Evolutionary conservation across 1,284 basidiomycete genomes (phyloP), one percentile per base, ranked within the genome.

Genomic region (Xerocomus amazonicus): DNA sequence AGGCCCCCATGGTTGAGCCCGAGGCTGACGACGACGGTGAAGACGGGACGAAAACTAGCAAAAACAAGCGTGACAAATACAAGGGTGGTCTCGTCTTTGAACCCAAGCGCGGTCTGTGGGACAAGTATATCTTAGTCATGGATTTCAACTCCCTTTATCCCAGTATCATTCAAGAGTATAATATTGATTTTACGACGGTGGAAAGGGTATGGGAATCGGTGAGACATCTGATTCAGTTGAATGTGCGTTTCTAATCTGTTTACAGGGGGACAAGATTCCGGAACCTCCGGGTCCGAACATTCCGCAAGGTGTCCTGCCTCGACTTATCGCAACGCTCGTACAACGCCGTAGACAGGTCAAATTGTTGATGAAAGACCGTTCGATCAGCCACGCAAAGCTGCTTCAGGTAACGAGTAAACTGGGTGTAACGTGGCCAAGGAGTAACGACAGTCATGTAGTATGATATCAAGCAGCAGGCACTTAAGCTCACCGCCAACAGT

Each of bases 61-160:
- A 88, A 57, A 74, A 79, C 45, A 94, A 90, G 69, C 86, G 86
- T 56, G 95, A 98, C 72, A 99, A 97, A 72, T 99, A 94, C 75
- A 96, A 97, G 70, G 97, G 97, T 65, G 97, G 97, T 73, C 79
- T 98, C 43, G 97, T 99, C 13, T 96, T 99, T 57, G 93, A 97
- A 58, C 97, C 97, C 0, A 97, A 97, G 73, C 79, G 92, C 51
- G 94, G 95, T 6, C 74, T 99, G 44, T 99, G 92, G 91, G 97
- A 99, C 74, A 96, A 88, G 61, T 97, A 83, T 67, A 91, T 99
- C 67, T 79, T 99, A 27, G 96, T 99, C 67, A 99, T 99, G 97
- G 97, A 99, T 73, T 99, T 99, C 83, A 99, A 99, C 73, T 98
- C 94, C 59, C 79, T 99, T 53, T 99, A 99, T 68, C 97, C 97